These are phyloP conservation scores for Chlamydomonas asymmetrica DNA, from an alignment of 139 green algal genomes.

Conservation along the genomic window DNA sequence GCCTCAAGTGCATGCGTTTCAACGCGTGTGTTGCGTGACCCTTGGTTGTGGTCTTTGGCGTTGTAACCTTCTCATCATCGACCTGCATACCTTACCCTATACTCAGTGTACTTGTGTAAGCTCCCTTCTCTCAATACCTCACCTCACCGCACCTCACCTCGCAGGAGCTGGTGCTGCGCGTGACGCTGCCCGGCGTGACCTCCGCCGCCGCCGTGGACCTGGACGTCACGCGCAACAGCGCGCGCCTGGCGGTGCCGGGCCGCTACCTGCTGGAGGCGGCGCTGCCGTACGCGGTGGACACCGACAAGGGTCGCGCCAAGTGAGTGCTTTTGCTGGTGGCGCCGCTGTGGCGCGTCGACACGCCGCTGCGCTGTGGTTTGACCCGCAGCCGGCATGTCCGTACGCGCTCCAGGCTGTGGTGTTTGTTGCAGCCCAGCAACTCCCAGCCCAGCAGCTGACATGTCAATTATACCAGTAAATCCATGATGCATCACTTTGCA, in stretches of 20 bases:
- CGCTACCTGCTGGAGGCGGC: constrained; percentile 51
- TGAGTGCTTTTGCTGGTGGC: too few relatives aligned
- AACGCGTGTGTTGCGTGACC: background rate
- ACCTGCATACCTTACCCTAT: background rate
- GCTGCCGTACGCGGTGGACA: constrained; percentile 54
- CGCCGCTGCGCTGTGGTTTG: too few relatives aligned
- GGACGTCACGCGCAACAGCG: constrained; percentile 41
- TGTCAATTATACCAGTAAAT: too few relatives aligned
- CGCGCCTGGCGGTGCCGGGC: constrained; percentile 6
- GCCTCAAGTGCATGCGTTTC: background rate
- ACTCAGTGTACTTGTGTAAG: background rate
- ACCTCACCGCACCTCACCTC: background rate
- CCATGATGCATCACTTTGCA: too few relatives aligned
- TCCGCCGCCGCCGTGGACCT: constrained; percentile 49
- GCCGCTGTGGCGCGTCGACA: too few relatives aligned
- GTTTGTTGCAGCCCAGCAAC: too few relatives aligned
- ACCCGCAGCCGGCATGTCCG: too few relatives aligned
- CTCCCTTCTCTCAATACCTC: background rate
- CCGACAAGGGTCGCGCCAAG: constrained; percentile 53
- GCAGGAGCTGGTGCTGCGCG: constrained; percentile 54
- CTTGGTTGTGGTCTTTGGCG: too few relatives aligned
- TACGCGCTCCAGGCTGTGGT: too few relatives aligned
- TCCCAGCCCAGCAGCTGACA: too few relatives aligned
- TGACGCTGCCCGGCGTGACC: constrained; percentile 48
- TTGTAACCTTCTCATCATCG: too few relatives aligned